phyloP scores from a whole-genome alignment of 768 basidiomycete genomes.

The Mycena kentingensis region DNA sequence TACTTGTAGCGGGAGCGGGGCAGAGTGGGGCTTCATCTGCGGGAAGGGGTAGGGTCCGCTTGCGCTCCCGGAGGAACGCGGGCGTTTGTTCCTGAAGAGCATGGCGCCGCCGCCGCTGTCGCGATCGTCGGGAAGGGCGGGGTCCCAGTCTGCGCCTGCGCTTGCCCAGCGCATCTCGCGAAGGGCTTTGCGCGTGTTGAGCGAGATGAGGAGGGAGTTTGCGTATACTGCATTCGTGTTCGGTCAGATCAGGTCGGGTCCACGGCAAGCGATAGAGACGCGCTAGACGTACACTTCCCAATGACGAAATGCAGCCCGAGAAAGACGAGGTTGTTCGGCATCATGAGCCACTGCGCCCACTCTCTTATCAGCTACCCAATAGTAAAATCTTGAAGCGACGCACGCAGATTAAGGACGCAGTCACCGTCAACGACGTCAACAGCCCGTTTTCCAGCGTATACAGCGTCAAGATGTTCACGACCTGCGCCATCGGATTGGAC shows the following conservation, averaged over 20 bases:
- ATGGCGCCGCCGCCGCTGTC: no score
- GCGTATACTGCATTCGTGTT: conserved; percentile 40
- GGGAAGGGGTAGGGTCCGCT: background rate
- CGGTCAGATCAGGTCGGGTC: background rate
- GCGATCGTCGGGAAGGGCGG: background rate
- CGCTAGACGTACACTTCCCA: conserved; percentile 39
- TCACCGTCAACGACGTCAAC: conserved; percentile 46
- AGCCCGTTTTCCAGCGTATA: conserved; percentile 47
- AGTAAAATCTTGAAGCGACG: conserved; percentile 15
- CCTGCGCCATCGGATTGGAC: conserved; percentile 38
- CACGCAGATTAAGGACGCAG: conserved; percentile 45
- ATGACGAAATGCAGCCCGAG: conserved; percentile 52
- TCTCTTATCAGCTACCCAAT: background rate
- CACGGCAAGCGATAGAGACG: background rate
- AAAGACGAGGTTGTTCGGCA: conserved; percentile 45
- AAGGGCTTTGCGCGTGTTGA: conserved; percentile 34
- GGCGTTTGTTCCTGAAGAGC: background rate
- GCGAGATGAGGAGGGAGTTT: conserved; percentile 37
- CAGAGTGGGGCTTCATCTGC: background rate
- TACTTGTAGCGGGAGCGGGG: conserved; percentile 1
- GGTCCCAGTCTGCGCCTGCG: conserved; percentile 1
- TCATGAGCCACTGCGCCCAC: conserved; percentile 40
- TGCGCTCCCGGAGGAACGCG: background rate
- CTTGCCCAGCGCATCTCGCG: conserved; percentile 25
- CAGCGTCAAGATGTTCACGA: conserved; percentile 40